Evolutionary conservation across 2,329 filamentous ascomycete genomes (phyloP).

Genomic region (Fusarium longipes): DNA sequence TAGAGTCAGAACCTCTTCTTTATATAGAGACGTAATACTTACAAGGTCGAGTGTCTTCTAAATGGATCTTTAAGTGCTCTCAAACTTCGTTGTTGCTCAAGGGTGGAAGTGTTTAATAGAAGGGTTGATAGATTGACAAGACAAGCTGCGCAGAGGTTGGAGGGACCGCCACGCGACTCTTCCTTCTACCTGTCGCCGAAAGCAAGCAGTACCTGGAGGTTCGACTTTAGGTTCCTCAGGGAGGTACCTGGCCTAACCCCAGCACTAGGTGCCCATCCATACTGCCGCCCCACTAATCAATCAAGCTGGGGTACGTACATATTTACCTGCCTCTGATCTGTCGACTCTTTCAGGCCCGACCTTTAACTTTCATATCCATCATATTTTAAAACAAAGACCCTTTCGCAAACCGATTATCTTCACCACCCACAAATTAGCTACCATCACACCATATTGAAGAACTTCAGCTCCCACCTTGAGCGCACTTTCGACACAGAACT

Average conservation of each 20-base stretch:
- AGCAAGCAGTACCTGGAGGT: slow-evolving; percentile 3
- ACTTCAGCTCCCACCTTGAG: neutral
- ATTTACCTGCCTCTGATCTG: slow-evolving; percentile 29
- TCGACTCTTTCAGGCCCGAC: slow-evolving; percentile 17
- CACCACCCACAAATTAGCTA: slow-evolving; percentile 1
- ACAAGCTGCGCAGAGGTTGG: slow-evolving; percentile 14
- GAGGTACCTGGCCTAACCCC: slow-evolving; percentile 16
- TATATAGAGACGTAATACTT: neutral
- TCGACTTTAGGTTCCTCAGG: slow-evolving; percentile 3
- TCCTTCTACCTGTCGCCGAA: slow-evolving; percentile 10
- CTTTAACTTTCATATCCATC: slow-evolving; percentile 28
- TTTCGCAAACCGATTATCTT: neutral
- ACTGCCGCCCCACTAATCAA: slow-evolving; percentile 40
- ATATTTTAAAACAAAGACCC: neutral
- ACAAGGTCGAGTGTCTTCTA: slow-evolving; percentile 4
- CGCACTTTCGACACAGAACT: slow-evolving; percentile 3
- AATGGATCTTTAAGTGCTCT: neutral
- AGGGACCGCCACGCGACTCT: slow-evolving; percentile 39
- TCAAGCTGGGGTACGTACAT: slow-evolving; percentile 38
- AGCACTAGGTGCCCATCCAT: no score
- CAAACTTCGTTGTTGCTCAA: neutral
- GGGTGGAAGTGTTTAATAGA: neutral
- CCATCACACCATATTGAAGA: neutral
- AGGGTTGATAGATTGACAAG: slow-evolving; percentile 33
- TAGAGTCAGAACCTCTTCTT: neutral